Conservation (phyloP, 495 filamentous ascomycete genomes). For the Neurospora sp. region DNA sequence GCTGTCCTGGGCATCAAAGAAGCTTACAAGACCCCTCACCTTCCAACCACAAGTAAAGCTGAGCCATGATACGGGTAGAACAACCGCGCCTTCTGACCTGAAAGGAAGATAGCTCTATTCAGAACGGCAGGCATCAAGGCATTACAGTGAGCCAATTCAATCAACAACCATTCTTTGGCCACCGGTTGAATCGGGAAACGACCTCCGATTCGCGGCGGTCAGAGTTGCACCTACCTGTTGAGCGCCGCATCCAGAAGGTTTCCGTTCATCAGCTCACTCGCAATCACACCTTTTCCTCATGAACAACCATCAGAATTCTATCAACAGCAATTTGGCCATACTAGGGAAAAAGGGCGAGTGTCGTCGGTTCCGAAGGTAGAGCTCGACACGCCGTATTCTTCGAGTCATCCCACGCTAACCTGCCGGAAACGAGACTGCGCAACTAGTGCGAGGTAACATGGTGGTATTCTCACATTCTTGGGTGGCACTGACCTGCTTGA, state of each 20-base stretch:
- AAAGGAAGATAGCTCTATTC: too few species aligned
- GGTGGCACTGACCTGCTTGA: background rate
- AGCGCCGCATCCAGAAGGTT: background rate
- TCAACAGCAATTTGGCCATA: background rate
- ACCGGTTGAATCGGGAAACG: background rate
- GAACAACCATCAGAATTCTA: background rate
- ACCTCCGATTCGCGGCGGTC: background rate
- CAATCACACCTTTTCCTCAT: background rate
- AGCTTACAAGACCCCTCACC: too few species aligned
- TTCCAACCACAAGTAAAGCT: too few species aligned
- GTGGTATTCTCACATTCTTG: background rate
- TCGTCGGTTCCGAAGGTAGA: background rate
- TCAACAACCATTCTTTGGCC: background rate
- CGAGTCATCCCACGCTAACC: background rate
- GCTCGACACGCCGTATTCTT: background rate
- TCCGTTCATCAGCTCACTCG: background rate
- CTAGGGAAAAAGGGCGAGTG: background rate
- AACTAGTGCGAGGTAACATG: background rate
- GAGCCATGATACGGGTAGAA: too few species aligned
- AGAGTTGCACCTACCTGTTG: background rate
- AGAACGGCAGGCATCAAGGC: too few species aligned
- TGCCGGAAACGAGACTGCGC: background rate
- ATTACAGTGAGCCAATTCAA: too few species aligned
- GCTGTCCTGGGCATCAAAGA: too few species aligned
- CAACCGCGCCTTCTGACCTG: too few species aligned